Conservation (phyloP, 108 stramenopile species). For the Discostella pseudostelligera region DNA sequence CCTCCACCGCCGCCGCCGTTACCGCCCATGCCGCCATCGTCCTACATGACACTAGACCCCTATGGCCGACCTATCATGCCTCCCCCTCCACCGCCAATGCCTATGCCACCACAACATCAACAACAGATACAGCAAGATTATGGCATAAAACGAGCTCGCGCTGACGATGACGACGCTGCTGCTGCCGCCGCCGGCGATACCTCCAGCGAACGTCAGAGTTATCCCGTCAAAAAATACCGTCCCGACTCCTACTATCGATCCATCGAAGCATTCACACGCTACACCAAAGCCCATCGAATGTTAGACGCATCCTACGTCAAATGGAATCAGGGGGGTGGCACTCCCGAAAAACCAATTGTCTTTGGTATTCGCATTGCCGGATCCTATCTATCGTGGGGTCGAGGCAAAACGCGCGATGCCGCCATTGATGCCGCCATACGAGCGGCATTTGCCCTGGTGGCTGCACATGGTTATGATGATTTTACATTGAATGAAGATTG, state of each 20-base stretch:
- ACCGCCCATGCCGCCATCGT: background rate
- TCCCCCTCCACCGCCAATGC: conserved; percentile 5
- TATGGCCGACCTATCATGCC: conserved; percentile 22
- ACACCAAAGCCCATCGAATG: conserved; percentile 88
- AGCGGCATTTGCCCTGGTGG: conserved; percentile 79
- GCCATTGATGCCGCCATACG: conserved; percentile 81
- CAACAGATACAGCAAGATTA: background rate
- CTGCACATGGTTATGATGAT: conserved; percentile 86
- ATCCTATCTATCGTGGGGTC: conserved; percentile 76
- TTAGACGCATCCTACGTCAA: conserved; percentile 75
- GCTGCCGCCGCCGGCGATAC: conserved; percentile 7
- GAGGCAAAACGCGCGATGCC: conserved; percentile 74
- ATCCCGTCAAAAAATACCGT: conserved; percentile 83
- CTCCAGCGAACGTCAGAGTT: conserved; percentile 39
- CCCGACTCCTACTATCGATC: conserved; percentile 68
- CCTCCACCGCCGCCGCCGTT: background rate
- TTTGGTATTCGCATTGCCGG: conserved; percentile 79
- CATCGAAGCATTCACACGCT: conserved; percentile 83
- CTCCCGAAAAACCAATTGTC: conserved; percentile 71
- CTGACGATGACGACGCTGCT: background rate
- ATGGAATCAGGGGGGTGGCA: conserved; percentile 59
- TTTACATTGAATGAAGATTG: conserved; percentile 81
- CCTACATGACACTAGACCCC: conserved; percentile 16
- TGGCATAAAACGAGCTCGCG: conserved; percentile 3
- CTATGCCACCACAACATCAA: too few species aligned